Evolutionary conservation across 2,329 filamentous ascomycete species (phyloP), one percentile per base, ranked within the genome.

Genomic region (Trichophyton schoenleinii): DNA sequence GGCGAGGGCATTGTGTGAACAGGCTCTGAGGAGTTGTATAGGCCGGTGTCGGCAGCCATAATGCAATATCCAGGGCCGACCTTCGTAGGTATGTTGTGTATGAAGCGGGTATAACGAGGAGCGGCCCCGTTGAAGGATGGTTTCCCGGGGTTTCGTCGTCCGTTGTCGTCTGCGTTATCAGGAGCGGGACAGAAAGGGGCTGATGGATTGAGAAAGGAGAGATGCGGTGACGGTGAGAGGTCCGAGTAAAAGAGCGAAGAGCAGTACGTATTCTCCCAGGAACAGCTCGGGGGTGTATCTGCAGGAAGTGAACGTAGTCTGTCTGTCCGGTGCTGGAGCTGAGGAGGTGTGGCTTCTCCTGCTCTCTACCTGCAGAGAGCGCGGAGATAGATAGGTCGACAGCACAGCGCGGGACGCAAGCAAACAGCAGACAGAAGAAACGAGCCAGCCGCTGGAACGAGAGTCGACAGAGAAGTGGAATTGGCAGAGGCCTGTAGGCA

Each of bases 1-100:
- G 74, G 73, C 59, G 74, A 70, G 61, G 74, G 73, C 64, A 75
- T 66, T 60, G 72, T 71, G 52, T 71, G 70, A 62, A 75, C 71
- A 58, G 74, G 73, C 60, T 67, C 70, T 62, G 73, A 71, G 66
- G 70, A 70, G 67, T 71, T 71, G 68, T 73, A 67, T 31, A 71
- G 46, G 28, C 52, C 71, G 65, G 69, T 68, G 65, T 63, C 62
- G 61, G 70, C 69, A 64, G 70, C 66, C 64, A 72, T 72, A 72
- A 74, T 75, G 62, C 59, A 5, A 31, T 31, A 31, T 31, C 28
- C 7, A 6, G 6, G 6, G 6, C 28, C 28, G 28, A 31, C 28
- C 28, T 22, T 31, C 13, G 3, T 2, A 31, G 9, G 22, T 13
- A 20, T 22, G 6, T 20, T 18, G 7, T 20, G n/a, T 20, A 2